These are phyloP conservation scores for Suhomyces panamericanus DNA, from an alignment of 1,139 yeast genomes.

Conservation along the genomic window DNA sequence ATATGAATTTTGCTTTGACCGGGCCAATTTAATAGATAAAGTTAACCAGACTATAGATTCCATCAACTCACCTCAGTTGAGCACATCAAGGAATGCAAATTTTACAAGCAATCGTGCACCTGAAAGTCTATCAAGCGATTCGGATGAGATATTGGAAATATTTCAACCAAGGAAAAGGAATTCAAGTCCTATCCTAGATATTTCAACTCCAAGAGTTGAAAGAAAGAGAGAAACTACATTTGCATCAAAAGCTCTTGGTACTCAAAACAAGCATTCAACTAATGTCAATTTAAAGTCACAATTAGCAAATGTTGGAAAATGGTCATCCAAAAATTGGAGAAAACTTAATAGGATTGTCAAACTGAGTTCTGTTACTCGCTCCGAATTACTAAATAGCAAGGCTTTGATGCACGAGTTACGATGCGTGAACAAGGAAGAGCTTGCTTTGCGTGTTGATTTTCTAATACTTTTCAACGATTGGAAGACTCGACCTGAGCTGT, in stretches of 20 bases:
- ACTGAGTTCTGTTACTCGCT: conserved; percentile 16
- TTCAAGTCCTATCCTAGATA: conserved; percentile 14
- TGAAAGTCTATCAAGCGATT: conserved; percentile 12
- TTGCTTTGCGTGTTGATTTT: conserved; percentile 16
- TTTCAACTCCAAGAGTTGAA: conserved; percentile 14
- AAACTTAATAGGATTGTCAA: conserved; percentile 15
- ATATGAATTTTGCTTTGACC: conserved; percentile 7
- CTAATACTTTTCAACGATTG: conserved; percentile 5
- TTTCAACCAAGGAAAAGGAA: conserved; percentile 9
- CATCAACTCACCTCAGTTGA: conserved; percentile 10
- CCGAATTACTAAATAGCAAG: conserved; percentile 16
- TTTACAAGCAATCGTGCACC: too few species aligned
- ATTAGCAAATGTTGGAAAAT: neutral
- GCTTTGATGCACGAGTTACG: conserved; percentile 13
- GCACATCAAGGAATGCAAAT: neutral
- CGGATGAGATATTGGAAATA: conserved; percentile 11
- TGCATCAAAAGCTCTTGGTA: neutral
- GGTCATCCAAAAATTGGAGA: conserved; percentile 12
- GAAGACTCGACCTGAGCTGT: too few species aligned
- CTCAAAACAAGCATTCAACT: neutral
- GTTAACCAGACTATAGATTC: conserved; percentile 21
- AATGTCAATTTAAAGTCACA: neutral
- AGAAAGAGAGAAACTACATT: neutral
- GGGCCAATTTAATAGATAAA: conserved; percentile 17
- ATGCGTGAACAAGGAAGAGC: conserved; percentile 13